These are phyloP conservation scores for Priceomyces haplophilus DNA, from an alignment of 805 yeast species.

Conservation along the genomic window DNA sequence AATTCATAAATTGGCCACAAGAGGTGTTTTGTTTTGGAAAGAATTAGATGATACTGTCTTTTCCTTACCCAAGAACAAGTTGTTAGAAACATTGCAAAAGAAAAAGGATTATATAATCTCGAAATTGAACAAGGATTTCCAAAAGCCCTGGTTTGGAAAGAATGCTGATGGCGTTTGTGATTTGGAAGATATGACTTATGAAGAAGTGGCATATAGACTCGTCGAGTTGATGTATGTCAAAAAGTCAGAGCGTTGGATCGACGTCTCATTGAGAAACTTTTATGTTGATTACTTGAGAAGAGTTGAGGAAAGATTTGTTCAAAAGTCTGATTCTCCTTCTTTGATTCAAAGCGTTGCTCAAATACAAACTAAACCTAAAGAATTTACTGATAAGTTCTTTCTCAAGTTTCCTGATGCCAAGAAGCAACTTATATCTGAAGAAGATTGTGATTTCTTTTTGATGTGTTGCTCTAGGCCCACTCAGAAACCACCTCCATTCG, in stretches of 20 bases:
- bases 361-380: constrained; percentile 61
- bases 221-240: constrained; percentile 85
- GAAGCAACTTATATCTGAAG: constrained; percentile 85
- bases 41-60: constrained; percentile 94
- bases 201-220: constrained; percentile 82
- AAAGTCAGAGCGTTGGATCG: constrained; percentile 84
- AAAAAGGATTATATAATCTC: constrained; percentile 84
- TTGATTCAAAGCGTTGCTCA: constrained; percentile 70
- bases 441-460: constrained; percentile 92
- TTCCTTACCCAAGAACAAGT: constrained; percentile 83
- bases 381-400: constrained; percentile 57
- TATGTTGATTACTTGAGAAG: constrained; percentile 85
- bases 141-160: constrained; percentile 96
- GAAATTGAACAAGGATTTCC: constrained; percentile 89
- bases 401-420: constrained; percentile 69
- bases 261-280: constrained; percentile 78
- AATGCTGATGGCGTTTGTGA: constrained; percentile 81
- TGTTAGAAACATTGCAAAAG: constrained; percentile 73
- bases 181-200: constrained; percentile 91
- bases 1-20: constrained; percentile 95
- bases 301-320: constrained; percentile 92
- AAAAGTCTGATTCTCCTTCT: constrained; percentile 51
- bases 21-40: constrained; percentile 97
- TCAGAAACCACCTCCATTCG: constrained; percentile 97
- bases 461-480: constrained; percentile 74